Base-by-base conservation (phyloP, 192 early-diverging fungal species). In the Backusella australiensis region DNA sequence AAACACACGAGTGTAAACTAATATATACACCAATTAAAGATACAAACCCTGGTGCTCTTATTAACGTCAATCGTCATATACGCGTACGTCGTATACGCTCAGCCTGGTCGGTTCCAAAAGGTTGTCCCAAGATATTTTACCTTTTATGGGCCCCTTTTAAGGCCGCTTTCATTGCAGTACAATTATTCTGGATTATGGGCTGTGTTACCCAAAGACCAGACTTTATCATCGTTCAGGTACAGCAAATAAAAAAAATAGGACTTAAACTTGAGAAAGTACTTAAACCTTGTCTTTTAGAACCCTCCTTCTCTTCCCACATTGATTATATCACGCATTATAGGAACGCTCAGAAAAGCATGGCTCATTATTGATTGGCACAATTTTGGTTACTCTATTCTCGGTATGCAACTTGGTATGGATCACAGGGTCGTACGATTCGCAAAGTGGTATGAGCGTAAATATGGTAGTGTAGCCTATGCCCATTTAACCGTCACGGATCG, bases 281-380 rank as follows among this genome's bases (percentile, higher is more conserved):
- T 14, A 53, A 26, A 29, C 19, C 38, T 39, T 39, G 21, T 26
- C 15, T 26, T 8, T 19, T 80, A 95, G 97, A 99, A 97, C 78
- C 97, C 97, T 36, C 97, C 97, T 8, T 90, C 97, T 3, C 93
- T 99, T 72, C 97, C 97, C 1, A 98, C 96, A 7, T 87, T 99
- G 67, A 41, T 90, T 4, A 86, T 98, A 73, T 93, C 88, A 39
- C 94, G 93, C 32, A 66, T 91, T 4, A 85, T 93, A 14, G 84
- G 87, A 35, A 87, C 88, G 69, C 23, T 95, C 29, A 88, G 90
- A n/a, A 85, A 90, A 34, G 83, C 90, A 19, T 85, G 85, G 65
- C 82, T 99, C 5, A 85, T 98, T 59, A 95, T 99, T 53, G 97
- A 99, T 82, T 99, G 97, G 97, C 97, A 99, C 79, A 99, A 99